These are phyloP conservation scores for Tricholoma matsutake DNA, from an alignment of 768 basidiomycete species.

Conservation along the genomic window DNA sequence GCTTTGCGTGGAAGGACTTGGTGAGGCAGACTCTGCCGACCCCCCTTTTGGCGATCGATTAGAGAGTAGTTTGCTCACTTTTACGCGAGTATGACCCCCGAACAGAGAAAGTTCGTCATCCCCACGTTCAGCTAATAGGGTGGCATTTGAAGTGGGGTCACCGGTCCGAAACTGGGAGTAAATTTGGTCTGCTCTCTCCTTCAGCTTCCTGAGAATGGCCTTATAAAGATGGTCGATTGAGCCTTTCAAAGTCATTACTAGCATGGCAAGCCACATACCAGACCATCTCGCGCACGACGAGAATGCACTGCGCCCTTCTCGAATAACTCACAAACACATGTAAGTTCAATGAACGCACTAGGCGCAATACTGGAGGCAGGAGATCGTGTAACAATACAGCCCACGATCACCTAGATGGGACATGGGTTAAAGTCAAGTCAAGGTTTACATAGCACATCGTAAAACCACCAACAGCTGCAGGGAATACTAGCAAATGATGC, in stretches of 20 bases:
- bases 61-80: constrained; percentile 55
- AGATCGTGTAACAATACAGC: constrained; percentile 58
- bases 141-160: constrained; percentile 33
- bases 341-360: constrained; percentile 63
- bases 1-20: constrained; percentile 19
- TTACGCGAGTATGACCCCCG: constrained; percentile 64
- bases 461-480: constrained; percentile 39
- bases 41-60: constrained; percentile 26
- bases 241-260: neutral
- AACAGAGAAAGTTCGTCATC: constrained; percentile 57
- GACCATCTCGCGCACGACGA: constrained; percentile 54
- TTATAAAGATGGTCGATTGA: constrained; percentile 15
- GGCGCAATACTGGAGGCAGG: constrained; percentile 66
- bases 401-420: constrained; percentile 55
- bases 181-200: constrained; percentile 49
- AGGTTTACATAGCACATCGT: neutral
- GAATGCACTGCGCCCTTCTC: constrained; percentile 53
- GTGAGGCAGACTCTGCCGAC: constrained; percentile 6
- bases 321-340: constrained; percentile 62
- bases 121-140: constrained; percentile 34
- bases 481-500: constrained; percentile 32
- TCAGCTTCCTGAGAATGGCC: constrained; percentile 50
- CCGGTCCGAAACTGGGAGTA: constrained; percentile 48
- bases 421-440: neutral
- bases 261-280: constrained; percentile 33